phyloP scores from a whole-genome alignment of 1,284 basidiomycete species.

The Peniophora sp. region DNA sequence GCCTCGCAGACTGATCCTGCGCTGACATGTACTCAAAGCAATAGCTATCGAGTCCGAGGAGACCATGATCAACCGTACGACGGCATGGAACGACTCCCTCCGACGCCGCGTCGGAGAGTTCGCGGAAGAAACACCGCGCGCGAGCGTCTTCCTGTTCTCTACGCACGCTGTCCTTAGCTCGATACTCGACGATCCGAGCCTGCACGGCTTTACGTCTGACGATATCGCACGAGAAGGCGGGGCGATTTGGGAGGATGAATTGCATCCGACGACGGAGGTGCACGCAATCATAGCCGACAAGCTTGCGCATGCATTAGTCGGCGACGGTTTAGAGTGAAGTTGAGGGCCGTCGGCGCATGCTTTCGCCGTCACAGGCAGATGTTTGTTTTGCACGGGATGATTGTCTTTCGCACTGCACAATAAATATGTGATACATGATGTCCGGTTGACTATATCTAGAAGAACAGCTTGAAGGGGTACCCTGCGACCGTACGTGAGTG shows the following conservation, averaged over 20 bases:
- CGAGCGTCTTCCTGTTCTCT: conserved; percentile 24
- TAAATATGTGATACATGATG: conserved; percentile 1
- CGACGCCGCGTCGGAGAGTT: conserved; percentile 15
- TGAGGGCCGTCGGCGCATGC: too few relatives aligned
- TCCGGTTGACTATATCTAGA: conserved; percentile 33
- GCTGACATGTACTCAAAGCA: neutral
- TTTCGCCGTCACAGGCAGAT: too few relatives aligned
- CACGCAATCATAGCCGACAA: conserved; percentile 23
- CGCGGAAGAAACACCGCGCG: conserved; percentile 10
- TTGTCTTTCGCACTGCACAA: too few relatives aligned
- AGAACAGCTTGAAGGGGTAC: conserved; percentile 72
- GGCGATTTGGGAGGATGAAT: conserved; percentile 26
- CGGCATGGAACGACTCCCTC: conserved; percentile 23
- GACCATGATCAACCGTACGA: conserved; percentile 14
- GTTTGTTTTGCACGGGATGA: too few relatives aligned
- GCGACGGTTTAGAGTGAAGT: too few relatives aligned
- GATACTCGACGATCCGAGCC: conserved; percentile 24
- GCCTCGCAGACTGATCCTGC: too few relatives aligned
- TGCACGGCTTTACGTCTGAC: conserved; percentile 20
- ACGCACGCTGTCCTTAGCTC: conserved; percentile 20
- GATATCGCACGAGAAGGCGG: conserved; percentile 19
- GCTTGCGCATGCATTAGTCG: too few relatives aligned
- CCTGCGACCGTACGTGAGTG: conserved; percentile 29
- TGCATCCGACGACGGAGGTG: conserved; percentile 25
- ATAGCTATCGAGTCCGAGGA: conserved; percentile 4